Base-by-base conservation (phyloP, 2,329 filamentous ascomycete genomes). In the Teratosphaeria zuluensis region DNA sequence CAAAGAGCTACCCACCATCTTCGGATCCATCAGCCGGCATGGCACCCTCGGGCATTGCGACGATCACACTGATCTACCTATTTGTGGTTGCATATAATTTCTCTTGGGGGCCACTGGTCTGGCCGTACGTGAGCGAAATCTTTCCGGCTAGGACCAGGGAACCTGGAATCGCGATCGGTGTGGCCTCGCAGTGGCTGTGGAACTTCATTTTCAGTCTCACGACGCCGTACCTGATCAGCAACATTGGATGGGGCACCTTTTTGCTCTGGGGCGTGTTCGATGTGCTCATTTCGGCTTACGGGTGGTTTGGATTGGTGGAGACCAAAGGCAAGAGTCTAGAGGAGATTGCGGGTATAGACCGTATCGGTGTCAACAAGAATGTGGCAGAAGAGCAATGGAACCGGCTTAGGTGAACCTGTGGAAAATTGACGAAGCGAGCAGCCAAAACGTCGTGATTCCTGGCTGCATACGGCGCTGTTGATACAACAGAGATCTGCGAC, bases 31-130 rank as follows among this genome's bases (percentile, higher is more conserved):
- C 42, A 24, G 64, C 60, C 1, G 58, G 62, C 28, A 66, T 72
- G 21, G 69, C 69, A 1, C 57, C 58, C n/a, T 60, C 75, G 1
- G 78, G 76, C 0, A 78, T 81, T 33, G 76, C 76, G 2, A 83
- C 79, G 0, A 73, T 84, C 1, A 76, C 77, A 0, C 69, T 84
- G 12, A 82, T 83, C 56, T 83, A 83, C 64, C 70, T 83, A 4
- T 79, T 80, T 59, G 79, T 83, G 30, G 76, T 82, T 67, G 75
- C 72, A 1, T 82, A 80, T 66, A 79, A 78, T 51, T 75, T 78
- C 54, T 78, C 75, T 0, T 82, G 78, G 79, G 80, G 80, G 1
- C 79, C 78, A 0, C 73, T 81, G 3, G 75, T 77, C 16, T 81
- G 79, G 78, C 71, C 79, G 1, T 81, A 80, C 65, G 74, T 77